Evolutionary conservation across 768 basidiomycete species (phyloP), one percentile per base, ranked within the genome.

Genomic region (Lepiota brunneoincarnata): DNA sequence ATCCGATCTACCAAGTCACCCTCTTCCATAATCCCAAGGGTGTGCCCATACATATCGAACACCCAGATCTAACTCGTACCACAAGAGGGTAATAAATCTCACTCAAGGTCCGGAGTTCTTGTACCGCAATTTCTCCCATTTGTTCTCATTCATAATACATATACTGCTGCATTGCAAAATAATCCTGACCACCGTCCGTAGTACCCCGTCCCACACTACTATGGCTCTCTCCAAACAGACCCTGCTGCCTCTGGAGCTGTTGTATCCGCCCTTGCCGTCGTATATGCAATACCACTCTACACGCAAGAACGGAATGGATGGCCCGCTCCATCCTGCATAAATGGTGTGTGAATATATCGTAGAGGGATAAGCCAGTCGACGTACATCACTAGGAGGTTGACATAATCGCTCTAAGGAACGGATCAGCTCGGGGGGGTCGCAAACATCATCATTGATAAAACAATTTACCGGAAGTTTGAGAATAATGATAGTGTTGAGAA

Each of bases 271-370:
- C 53, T 41, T 47, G 53, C 34, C 48, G 28, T 20, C 53, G 53
- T 17, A 54, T 54, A 18, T 54, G 53, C 28, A 54, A 45, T n/a
- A 54, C 18, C 17, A 54, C 53, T 41, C 53, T 54, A 21, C 53
- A 54, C 6, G 53, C 53, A 17, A 54, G 21, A 6, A 54, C 53
- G 21, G 53, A 54, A 24, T 54, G 53, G 9, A 54, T 15, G 15
- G 48, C 53, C 39, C 53, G 53, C 38, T 54, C 53, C 53, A 54
- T 41, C 53, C 53, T 54, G 21, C 7, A 31, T 31, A 9, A 10
- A 31, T 31, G 11, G 18, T 15, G 17, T 24, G 6, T 38, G 34
- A 14, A 48, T 20, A 40, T n/a, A 36, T 24, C 15, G 18, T 18
- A 9, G 15, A 26, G 12, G 26, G 23, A 6, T 28, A 12, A 18